Percentiles rank a stretch among this genome's conserved stretches.
Conservation (phyloP, 106 monocot species). For the Ottelia alismoides region DNA sequence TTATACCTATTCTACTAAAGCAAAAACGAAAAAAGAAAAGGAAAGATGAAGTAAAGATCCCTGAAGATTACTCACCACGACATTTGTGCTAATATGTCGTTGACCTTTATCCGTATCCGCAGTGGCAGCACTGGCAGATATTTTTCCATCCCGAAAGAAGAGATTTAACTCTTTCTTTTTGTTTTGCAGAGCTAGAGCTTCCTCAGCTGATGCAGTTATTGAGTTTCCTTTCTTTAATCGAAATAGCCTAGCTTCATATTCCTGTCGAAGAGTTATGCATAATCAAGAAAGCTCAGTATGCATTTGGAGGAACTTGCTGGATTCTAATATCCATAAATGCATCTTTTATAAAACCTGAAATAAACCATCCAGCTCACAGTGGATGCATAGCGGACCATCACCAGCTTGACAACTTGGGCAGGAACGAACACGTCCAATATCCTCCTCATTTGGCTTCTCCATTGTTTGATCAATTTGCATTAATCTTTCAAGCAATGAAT, state of each 20-base stretch:
- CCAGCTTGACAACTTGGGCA: conserved; percentile 79
- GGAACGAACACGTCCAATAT: conserved; percentile 56
- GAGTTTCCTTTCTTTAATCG: conserved; percentile 53
- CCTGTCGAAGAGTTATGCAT: too few species aligned
- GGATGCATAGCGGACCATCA: conserved; percentile 67
- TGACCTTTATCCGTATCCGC: conserved; percentile 31
- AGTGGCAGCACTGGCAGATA: conserved; percentile 6
- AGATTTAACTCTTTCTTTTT: conserved; percentile 58
- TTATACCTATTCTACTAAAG: too few species aligned
- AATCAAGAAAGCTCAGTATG: too few species aligned
- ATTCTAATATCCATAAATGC: too few species aligned
- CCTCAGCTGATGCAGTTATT: conserved; percentile 68
- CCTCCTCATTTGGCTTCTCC: conserved; percentile 62
- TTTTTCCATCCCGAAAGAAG: conserved; percentile 59
- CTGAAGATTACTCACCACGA: conserved; percentile 68
- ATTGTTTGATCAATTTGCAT: conserved; percentile 76
- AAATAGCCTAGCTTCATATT: conserved; percentile 81
- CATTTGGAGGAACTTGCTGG: too few species aligned
- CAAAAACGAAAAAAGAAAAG: background rate
- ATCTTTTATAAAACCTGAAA: conserved; percentile 59
- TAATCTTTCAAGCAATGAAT: conserved; percentile 45
- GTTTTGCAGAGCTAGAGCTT: conserved; percentile 67
- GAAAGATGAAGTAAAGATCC: too few species aligned
- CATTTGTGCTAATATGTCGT: conserved; percentile 35
- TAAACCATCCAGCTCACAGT: conserved; percentile 70